Evolutionary conservation across 257 asterid species (phyloP), one percentile per base, ranked within the genome.

Genomic region (Nicotiana undulata): DNA sequence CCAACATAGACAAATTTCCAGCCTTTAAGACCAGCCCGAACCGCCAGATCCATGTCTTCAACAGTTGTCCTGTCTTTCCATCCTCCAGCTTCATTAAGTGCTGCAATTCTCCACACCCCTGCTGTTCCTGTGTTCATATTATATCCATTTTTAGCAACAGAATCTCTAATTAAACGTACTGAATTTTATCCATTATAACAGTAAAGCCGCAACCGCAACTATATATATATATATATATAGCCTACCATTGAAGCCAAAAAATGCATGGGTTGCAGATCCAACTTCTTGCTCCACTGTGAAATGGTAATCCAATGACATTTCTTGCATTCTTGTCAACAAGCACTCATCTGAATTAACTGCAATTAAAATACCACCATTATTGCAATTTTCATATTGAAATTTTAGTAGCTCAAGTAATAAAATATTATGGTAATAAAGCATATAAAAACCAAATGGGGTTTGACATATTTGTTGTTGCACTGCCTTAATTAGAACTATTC

Each of bases 281-380:
- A 88, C 93, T 90, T 92, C 97, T 87, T 92, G 92, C 83, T 92
- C 97, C 82, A 90, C 93, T 70, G 67, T 85, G 83, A 92, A 90
- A 83, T 90, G 94, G 77, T 90, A 92, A 81, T 90, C 90, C n/a
- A 90, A 70, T 24, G 97, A 88, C 94, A 90, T 92, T 77, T 90
- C 92, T 84, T 90, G 95, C 87, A 90, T 86, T 55, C 93, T 87
- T 58, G 97, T 90, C 92, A 90, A 86, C 84, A 92, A 82, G 81
- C 97, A 89, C 72, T 90, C 95, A 84, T 92, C 90, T 44, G 95
- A 90, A 77, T 90, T 92, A 0, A 89, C 92, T 90, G 86, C 85
- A 84, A 63, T 53, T 32, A 77, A 49, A 34, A 40, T 18, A 53
- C n/a, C 20, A 16, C 22, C n/a, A 51, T 51, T 40, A 11, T 49